Conservation (phyloP, 345 rosid species). For the Reutealis trisperma region DNA sequence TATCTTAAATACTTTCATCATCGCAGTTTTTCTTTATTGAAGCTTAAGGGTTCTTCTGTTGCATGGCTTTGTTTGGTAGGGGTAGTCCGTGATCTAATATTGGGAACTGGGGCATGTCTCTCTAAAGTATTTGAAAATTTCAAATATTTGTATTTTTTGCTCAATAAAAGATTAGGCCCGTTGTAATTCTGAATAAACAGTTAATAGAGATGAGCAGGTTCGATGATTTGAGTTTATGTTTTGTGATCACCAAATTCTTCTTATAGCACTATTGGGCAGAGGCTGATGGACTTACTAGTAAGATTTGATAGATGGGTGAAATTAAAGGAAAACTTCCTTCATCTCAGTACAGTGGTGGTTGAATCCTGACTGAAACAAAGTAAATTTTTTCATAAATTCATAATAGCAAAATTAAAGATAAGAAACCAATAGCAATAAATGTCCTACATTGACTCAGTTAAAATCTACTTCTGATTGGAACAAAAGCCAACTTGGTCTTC, state of each 20-base stretch:
- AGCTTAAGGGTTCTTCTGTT: conserved; percentile 1
- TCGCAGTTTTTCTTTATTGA: neutral
- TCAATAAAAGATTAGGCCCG: too few relatives aligned
- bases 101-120: neutral
- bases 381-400: too few relatives aligned
- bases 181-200: neutral
- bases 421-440: neutral
- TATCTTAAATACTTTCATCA: conserved; percentile 4
- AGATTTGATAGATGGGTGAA: too few relatives aligned
- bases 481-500: conserved; percentile 46
- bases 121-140: neutral
- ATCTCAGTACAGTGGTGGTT: too few relatives aligned
- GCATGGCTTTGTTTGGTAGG: neutral
- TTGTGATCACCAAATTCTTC: too few relatives aligned
- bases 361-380: too few relatives aligned
- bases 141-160: too few relatives aligned
- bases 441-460: too few relatives aligned
- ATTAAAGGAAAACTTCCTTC: too few relatives aligned
- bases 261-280: too few relatives aligned
- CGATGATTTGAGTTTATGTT: neutral
- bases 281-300: too few relatives aligned
- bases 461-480: neutral
- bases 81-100: too few relatives aligned
- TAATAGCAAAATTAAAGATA: neutral
- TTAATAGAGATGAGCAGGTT: neutral